These are phyloP conservation scores for Blastocystis hominis DNA, from an alignment of 352 stramenopile genomes.

Conservation along the genomic window DNA sequence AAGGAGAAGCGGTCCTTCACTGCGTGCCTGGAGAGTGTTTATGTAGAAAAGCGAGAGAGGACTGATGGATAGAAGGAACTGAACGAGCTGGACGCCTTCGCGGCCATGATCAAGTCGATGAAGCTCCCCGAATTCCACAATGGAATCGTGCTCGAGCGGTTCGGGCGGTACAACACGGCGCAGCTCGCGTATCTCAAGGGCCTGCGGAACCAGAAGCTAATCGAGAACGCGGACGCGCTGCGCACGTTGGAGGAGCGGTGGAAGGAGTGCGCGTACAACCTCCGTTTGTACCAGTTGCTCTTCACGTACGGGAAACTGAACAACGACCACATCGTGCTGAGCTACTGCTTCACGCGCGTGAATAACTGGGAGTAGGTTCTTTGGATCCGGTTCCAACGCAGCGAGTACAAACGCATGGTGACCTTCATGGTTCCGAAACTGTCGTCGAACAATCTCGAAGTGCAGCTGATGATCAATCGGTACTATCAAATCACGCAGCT, in stretches of 20 bases:
- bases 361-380: slow-evolving; percentile 32
- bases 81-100: not conserved
- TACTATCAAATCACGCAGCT: too few relatives aligned
- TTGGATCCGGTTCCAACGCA: not conserved
- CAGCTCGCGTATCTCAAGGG: slow-evolving; percentile 25
- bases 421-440: not conserved
- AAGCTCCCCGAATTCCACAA: not conserved
- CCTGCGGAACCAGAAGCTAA: slow-evolving; percentile 4
- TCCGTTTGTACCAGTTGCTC: not conserved
- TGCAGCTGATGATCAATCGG: too few relatives aligned
- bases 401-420: not conserved
- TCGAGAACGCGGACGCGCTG: not conserved
- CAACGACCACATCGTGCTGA: not conserved
- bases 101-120: not conserved
- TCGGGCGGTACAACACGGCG: not conserved
- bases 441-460: too few relatives aligned
- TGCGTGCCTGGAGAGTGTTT: not conserved
- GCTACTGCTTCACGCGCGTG: not conserved
- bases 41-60: not conserved
- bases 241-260: slow-evolving; percentile 16
- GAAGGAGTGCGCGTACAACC: slow-evolving; percentile 37
- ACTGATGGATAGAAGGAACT: slow-evolving; percentile 15
- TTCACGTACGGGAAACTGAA: slow-evolving; percentile 49
- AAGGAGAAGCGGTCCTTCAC: not conserved
- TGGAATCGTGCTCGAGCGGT: slow-evolving; percentile 31